Base-by-base conservation (phyloP, 352 stramenopile species). In the Pythium aphanidermatum region DNA sequence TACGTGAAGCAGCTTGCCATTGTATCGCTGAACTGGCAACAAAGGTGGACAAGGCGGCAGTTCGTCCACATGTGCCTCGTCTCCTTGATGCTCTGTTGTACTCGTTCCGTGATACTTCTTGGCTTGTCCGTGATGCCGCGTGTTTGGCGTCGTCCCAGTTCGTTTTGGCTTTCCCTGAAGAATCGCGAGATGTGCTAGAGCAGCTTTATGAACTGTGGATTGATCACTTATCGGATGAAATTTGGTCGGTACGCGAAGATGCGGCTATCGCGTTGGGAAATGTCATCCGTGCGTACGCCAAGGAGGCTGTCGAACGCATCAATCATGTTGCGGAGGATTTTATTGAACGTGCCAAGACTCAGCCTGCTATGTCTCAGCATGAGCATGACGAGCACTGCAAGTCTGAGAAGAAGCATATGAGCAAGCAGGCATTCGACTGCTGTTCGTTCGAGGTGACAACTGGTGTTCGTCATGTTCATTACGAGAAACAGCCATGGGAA, bases 191-290 rank as follows among this genome's bases (percentile, higher is more conserved):
- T 6, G 93, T 95, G 58, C 60, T 98, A 16, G 69, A 91, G 2
- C 88, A 88, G 36, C 58, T 98, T 2, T 88, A 83, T 43, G 68
- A 75, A 24, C 47, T 86, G 46, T 98, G 94, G 94, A 94, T 96
- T 27, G 87, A 96, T 41, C 94, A 98, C 59, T 64, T 98, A 33
- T 96, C 92, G 31, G 95, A 98, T 61, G 85, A 98, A 43, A 97
- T 98, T 58, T 98, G 94, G 94, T 97, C 86, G n/a, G 88, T 98
- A 21, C 87, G 95, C 29, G 93, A 98, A 63, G 91, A 98, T 64
- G 93, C 93, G 0, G 94, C 94, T 11, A 91, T 98, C 14, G 92
- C 95, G 14, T 68, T 98, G 23, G 94, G 91, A 12, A 91, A 97
- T 60, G 87, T 86, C 10, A 86, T 96, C n/a, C 78, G 77, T 26